Conservation (phyloP, 805 yeast species). For the Pichia thaimueangensis region DNA sequence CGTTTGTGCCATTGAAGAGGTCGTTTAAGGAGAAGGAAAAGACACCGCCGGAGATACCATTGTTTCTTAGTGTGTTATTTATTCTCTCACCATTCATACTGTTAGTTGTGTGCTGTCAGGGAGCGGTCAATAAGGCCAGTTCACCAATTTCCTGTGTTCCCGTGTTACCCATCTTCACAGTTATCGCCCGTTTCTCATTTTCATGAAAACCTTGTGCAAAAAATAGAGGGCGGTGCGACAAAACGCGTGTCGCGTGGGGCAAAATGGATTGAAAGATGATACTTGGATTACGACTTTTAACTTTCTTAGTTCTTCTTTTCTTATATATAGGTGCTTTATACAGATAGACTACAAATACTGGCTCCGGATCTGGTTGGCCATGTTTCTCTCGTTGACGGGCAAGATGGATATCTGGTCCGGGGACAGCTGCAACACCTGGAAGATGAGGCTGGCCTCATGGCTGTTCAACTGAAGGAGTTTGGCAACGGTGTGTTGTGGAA, state of each 20-base stretch:
- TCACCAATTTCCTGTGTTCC: no score
- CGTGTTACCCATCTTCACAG: neutral
- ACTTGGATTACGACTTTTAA: neutral
- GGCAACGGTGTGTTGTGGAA: constrained; percentile 42
- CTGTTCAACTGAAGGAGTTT: constrained; percentile 47
- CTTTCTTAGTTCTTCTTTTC: neutral
- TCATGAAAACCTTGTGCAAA: no score
- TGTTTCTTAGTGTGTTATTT: neutral
- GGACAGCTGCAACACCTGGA: constrained; percentile 46
- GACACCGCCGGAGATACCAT: constrained; percentile 2
- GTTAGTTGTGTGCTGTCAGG: neutral
- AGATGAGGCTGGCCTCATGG: constrained; percentile 51
- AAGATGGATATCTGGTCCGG: constrained; percentile 43
- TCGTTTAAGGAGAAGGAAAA: constrained; percentile 4
- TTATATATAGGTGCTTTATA: neutral
- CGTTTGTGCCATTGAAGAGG: neutral
- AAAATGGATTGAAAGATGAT: neutral
- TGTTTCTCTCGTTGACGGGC: constrained; percentile 45
- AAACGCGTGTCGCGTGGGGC: no score
- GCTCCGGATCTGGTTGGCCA: constrained; percentile 49
- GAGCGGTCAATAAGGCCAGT: neutral
- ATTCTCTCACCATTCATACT: constrained; percentile 2
- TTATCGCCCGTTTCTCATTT: neutral
- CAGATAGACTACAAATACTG: constrained; percentile 37
- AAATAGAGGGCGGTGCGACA: no score